Base-by-base conservation (phyloP, 768 basidiomycete species). In the Pholiota conissans region DNA sequence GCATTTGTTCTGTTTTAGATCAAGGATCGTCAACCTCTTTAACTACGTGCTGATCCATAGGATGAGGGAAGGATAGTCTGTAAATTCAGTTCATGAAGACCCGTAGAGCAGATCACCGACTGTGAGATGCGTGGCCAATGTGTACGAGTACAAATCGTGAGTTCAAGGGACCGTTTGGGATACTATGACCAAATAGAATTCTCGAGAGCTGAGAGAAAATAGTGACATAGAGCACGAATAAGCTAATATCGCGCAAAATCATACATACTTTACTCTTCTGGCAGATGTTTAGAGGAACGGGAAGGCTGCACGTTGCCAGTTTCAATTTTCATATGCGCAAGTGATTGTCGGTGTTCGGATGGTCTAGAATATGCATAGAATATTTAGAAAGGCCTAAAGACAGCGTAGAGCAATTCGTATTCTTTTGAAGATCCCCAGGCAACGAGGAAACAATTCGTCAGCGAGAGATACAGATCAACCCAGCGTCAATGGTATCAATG, bases 281-380 rank as follows among this genome's bases (percentile, higher is more conserved):
- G 73, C 94, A 97, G 61, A 86, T 75, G 69, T 97, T 96, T 58
- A 97, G 77, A 20, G 94, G 94, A 50, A 97, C 83, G 61, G 95
- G 77, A 26, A 95, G 79, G 54, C 94, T 97, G 65, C 29, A 30
- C 51, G n/a, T 47, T 20, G 55, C n/a, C 37, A 39, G 14, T 16
- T 39, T 18, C n/a, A 14, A 18, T 39, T 3, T 3, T 6, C 2
- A 18, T 39, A 39, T 39, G 18, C 20, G 13, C 27, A 54, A n/a
- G n/a, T n/a, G n/a, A 16, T 39, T 11, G 49, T 29, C 24, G 28
- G n/a, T 9, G 42, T n/a, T 3, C 20, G n/a, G 27, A 16, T 18
- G n/a, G 11, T 30, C 13, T 13, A 20, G 8, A 30, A 37, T 39
- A 26, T 14, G 32, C 18, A 29, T 5, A 40, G 58, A 26, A 55